Conservation (phyloP, 768 basidiomycete species). For the Tylopilus balloui region DNA sequence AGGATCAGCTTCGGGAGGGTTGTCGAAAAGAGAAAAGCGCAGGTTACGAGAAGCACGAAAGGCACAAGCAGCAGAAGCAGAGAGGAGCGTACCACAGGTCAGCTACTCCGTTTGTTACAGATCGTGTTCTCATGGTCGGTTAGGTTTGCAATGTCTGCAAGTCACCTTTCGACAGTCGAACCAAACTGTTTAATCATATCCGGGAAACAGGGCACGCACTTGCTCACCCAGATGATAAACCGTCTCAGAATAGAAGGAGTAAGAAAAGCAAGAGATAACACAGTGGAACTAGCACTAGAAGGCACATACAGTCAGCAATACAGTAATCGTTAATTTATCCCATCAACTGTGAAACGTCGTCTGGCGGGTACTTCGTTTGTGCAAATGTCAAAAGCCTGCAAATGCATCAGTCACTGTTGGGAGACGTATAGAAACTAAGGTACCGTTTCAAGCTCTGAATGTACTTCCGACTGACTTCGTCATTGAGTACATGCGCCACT, state of each 20-base stretch:
- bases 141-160: slow-evolving; percentile 67
- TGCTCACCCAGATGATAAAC: slow-evolving; percentile 34
- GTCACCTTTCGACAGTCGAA: slow-evolving; percentile 59
- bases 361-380: slow-evolving; percentile 94
- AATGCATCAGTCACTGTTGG: slow-evolving; percentile 5
- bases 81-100: slow-evolving; percentile 6
- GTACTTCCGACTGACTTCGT: slow-evolving; percentile 98
- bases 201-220: slow-evolving; percentile 66
- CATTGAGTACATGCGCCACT: slow-evolving; percentile 97
- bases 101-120: slow-evolving; percentile 1
- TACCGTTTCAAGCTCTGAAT: slow-evolving; percentile 96
- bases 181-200: slow-evolving; percentile 73
- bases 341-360: slow-evolving; percentile 90
- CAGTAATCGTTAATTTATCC: slow-evolving; percentile 43
- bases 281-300: slow-evolving; percentile 4
- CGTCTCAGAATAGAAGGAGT: slow-evolving; percentile 32
- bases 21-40: slow-evolving; percentile 80
- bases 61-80: slow-evolving; percentile 21
- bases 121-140: slow-evolving; percentile 7
- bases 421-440: slow-evolving; percentile 9
- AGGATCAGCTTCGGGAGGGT: slow-evolving; percentile 19
- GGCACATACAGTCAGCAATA: slow-evolving; percentile 7
- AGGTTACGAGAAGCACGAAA: slow-evolving; percentile 75
- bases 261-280: slow-evolving; percentile 28
- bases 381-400: slow-evolving; percentile 87